Conservation (phyloP, 768 basidiomycete genomes). For the Tubosaeta brunneosetosa region DNA sequence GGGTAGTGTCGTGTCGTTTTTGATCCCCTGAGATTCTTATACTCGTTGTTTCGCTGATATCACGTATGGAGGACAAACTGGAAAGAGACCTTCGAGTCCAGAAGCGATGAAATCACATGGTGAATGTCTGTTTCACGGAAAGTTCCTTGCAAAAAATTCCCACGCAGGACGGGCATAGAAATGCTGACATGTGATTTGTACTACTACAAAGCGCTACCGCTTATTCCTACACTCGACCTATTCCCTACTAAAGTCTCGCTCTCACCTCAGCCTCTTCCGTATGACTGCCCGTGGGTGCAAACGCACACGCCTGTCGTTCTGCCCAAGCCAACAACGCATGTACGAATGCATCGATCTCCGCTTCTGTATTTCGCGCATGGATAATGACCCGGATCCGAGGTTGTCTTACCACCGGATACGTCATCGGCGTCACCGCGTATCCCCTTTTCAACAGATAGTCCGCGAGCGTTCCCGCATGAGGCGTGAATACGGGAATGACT, state of each 20-base stretch:
- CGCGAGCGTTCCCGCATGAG: conserved; percentile 6
- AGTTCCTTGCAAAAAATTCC: too few relatives aligned
- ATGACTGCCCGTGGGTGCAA: not conserved
- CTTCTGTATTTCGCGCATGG: conserved; percentile 16
- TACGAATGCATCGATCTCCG: conserved; percentile 11
- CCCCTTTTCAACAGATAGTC: conserved; percentile 14
- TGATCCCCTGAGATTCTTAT: too few relatives aligned
- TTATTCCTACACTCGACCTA: not conserved
- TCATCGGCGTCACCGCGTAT: conserved; percentile 8
- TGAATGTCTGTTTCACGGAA: too few relatives aligned
- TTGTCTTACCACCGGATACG: conserved; percentile 12
- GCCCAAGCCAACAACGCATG: conserved; percentile 11
- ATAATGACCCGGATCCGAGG: conserved; percentile 16
- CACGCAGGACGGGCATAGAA: too few relatives aligned
- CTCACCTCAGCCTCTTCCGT: not conserved
- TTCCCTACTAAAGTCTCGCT: conserved; percentile 13
- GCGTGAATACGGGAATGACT: conserved; percentile 19
- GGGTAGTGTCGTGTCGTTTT: too few relatives aligned
- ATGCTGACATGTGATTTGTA: too few relatives aligned
- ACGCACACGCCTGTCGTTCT: not conserved
- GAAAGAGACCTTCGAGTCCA: too few relatives aligned
- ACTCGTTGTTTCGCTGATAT: too few relatives aligned
- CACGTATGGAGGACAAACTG: too few relatives aligned
- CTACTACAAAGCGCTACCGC: not conserved
- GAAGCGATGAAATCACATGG: too few relatives aligned